These are phyloP conservation scores for Entomortierella beljakovae DNA, from an alignment of 192 early-diverging fungal genomes.

Conservation along the genomic window DNA sequence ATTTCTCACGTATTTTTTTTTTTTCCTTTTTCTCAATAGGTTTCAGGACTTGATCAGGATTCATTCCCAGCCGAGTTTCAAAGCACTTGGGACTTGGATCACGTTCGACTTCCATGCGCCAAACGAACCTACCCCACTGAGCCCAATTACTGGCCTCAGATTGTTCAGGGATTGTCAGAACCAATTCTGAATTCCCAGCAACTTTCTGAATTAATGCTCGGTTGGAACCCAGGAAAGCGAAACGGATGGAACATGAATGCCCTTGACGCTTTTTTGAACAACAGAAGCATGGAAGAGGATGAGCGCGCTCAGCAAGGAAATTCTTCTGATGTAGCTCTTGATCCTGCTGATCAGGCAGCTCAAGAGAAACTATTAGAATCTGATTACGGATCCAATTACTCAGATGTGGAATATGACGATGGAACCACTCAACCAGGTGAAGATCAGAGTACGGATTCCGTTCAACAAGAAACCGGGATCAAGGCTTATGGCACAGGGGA, in stretches of 20 bases:
- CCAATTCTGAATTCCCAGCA: constrained; percentile 25
- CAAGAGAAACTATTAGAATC: background rate
- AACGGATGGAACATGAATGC: constrained; percentile 43
- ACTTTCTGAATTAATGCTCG: constrained; percentile 31
- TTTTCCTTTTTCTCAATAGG: background rate
- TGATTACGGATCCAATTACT: constrained; percentile 9
- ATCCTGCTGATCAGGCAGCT: background rate
- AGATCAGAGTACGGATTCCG: background rate
- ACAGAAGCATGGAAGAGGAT: constrained; percentile 6
- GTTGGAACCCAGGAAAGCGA: constrained; percentile 37
- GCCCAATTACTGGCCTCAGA: constrained; percentile 36
- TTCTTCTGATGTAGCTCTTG: constrained; percentile 2
- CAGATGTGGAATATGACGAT: constrained; percentile 14
- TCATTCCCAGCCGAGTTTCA: constrained; percentile 31
- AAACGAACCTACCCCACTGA: constrained; percentile 24
- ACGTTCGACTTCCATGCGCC: constrained; percentile 44
- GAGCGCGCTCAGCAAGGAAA: background rate
- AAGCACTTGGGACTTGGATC: constrained; percentile 36
- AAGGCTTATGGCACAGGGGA: background rate
- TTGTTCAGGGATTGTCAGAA: constrained; percentile 18
- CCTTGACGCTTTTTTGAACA: constrained; percentile 39
- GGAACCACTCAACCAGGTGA: background rate
- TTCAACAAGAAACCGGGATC: too few relatives aligned
- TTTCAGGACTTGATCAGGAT: constrained; percentile 33
- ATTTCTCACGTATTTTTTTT: background rate